phyloP scores from a whole-genome alignment of 345 rosid genomes.

The Syzygium jambos region DNA sequence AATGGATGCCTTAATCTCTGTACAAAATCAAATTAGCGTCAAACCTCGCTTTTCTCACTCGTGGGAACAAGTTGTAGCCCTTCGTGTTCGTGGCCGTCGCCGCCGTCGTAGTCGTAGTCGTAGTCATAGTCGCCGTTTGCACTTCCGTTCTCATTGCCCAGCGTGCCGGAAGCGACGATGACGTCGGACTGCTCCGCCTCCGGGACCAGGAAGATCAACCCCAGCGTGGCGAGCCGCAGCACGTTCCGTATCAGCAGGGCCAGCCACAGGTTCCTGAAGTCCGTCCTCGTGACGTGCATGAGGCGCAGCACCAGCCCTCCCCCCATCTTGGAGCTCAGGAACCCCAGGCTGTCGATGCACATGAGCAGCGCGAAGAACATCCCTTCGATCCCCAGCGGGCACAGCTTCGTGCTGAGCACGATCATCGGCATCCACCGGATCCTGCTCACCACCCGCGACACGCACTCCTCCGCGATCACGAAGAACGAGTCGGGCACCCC shows the following conservation, averaged over 20 bases:
- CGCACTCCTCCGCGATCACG: slow-evolving; percentile 59
- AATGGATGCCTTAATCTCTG: not conserved
- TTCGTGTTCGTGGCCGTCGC: not conserved
- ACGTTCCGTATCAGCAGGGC: slow-evolving; percentile 49
- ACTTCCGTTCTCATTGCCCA: not conserved
- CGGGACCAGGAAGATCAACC: slow-evolving; percentile 62
- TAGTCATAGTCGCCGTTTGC: fast-evolving
- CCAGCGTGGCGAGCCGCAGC: slow-evolving; percentile 46
- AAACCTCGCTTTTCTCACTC: not conserved
- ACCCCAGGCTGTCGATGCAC: slow-evolving; percentile 71
- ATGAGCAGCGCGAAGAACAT: slow-evolving; percentile 68
- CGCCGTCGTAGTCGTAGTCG: too few species aligned
- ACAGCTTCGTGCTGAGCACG: slow-evolving; percentile 60
- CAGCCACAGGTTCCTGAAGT: slow-evolving; percentile 58
- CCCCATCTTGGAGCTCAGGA: slow-evolving; percentile 52
- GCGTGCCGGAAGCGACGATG: not conserved
- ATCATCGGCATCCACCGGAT: slow-evolving; percentile 82
- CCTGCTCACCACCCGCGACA: slow-evolving; percentile 41
- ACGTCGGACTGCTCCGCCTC: slow-evolving; percentile 36
- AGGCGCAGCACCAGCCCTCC: slow-evolving; percentile 58
- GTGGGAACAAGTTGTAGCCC: not conserved
- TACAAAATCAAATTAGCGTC: not conserved
- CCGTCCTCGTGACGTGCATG: slow-evolving; percentile 50
- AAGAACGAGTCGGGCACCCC: slow-evolving; percentile 75
- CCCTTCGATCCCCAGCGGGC: slow-evolving; percentile 79